Evolutionary conservation across 164 flowering plant species (phyloP).

Genomic region (Aristolochia californica): DNA sequence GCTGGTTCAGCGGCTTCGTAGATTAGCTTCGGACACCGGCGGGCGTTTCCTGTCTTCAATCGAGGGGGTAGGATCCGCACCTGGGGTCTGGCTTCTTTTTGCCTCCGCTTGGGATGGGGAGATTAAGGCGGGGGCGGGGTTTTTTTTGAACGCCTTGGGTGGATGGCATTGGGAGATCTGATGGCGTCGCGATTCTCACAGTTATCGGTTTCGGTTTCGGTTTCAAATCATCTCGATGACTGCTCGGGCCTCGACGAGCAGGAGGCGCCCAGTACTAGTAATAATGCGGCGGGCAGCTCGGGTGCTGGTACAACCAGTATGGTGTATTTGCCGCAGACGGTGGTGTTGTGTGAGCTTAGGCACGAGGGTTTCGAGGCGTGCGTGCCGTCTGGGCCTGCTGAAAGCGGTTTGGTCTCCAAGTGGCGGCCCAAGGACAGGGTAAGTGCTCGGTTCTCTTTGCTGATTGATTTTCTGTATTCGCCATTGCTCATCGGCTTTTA

Average conservation of each 20-base stretch:
- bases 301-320: conserved; percentile 38
- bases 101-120: not conserved
- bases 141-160: conserved; percentile 20
- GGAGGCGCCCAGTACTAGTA: not conserved
- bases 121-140: conserved; percentile 5
- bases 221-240: conserved; percentile 52
- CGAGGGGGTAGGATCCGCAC: not conserved
- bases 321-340: conserved; percentile 74
- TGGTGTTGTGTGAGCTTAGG: conserved; percentile 65
- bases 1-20: conserved; percentile 79
- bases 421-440: conserved; percentile 92
- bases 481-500: no score
- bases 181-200: conserved; percentile 80
- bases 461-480: no score
- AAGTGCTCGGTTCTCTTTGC: conserved; percentile 11
- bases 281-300: conserved; percentile 22
- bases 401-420: conserved; percentile 72
- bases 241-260: conserved; percentile 27
- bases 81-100: not conserved
- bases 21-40: conserved; percentile 27
- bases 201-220: conserved; percentile 44
- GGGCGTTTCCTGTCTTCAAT: not conserved
- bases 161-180: conserved; percentile 97
- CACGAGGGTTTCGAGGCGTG: conserved; percentile 70
- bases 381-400: conserved; percentile 53